Percentiles rank a stretch among this genome's conserved stretches.
These are phyloP conservation scores for Gossypium anomalum DNA, from an alignment of 345 rosid genomes.

Conservation along the genomic window DNA sequence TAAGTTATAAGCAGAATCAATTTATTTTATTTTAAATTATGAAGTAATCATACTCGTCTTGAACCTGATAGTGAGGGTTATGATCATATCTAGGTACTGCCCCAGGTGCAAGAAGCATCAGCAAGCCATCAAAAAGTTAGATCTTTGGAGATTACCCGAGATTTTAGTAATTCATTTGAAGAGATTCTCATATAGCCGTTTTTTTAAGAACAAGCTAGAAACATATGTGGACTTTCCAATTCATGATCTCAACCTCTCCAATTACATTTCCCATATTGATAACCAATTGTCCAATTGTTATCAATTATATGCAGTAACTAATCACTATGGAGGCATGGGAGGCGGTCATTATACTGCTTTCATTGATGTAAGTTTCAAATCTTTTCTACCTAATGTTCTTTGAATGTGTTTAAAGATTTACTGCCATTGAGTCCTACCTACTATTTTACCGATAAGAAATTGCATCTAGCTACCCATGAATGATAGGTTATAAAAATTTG, in stretches of 20 bases:
- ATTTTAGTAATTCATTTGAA: conserved; percentile 63
- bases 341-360: conserved; percentile 73
- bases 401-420: background rate
- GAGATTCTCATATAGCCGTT: conserved; percentile 60
- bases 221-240: conserved; percentile 61
- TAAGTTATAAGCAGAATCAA: background rate
- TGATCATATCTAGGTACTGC: conserved; percentile 44
- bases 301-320: conserved; percentile 48
- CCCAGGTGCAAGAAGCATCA: conserved; percentile 57
- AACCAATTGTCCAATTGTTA: conserved; percentile 34
- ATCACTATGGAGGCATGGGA: conserved; percentile 73
- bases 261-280: conserved; percentile 40
- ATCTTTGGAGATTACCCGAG: conserved; percentile 75
- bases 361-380: conserved; percentile 48
- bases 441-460: background rate
- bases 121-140: conserved; percentile 66
- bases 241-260: conserved; percentile 53
- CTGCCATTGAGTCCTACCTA: background rate
- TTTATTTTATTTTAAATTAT: background rate
- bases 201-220: conserved; percentile 57
- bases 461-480: background rate
- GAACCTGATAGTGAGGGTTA: background rate
- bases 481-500: background rate
- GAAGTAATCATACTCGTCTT: conserved; percentile 2
- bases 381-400: conserved; percentile 1